Base-by-base conservation (phyloP, 345 rosid genomes). In the Arabis hirsuta region DNA sequence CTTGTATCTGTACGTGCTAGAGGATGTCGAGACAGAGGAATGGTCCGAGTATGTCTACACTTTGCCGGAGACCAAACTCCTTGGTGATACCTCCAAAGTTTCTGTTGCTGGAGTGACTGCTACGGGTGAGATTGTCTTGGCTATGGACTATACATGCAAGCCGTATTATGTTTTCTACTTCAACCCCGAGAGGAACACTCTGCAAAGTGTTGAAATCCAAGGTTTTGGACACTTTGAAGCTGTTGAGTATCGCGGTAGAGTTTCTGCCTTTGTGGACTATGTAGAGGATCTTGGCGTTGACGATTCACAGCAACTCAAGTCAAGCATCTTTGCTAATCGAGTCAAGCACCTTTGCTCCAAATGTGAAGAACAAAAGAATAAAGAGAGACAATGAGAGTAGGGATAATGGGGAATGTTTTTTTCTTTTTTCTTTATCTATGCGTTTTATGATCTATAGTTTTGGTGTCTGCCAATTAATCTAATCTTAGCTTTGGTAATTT, bases 81-180 rank as follows among this genome's bases (percentile, higher is more conserved):
- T 34, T 34, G 9, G 38, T 34, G 8, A 34, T 34, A 6, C 9
- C 38, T 34, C 38, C 7, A 34, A 32, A 5, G 36, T 32, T 32
- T 32, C 0, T 32, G 36, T 32, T 7, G 36, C 7, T 32, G 53
- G 53, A 47, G 12, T 19, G 53, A 48, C 1, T 50, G 55, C 55
- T 50, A 50, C 29, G 12, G 29, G 55, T 20, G 55, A 50, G 7
- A 20, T 50, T 20, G n/a, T 50, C 10, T 22, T 50, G 13, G 4
- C 29, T 0, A 50, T 50, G 29, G 3, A 22, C 24, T 50, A 20
- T 20, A 19, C 29, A 22, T 50, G 13, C 4, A 22, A 50, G 11
- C 13, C 13, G 13, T 50, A 20, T 50, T 50, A 50, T 50, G 55
- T 50, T 20, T 50, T 50, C 55, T 50, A 50, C 29, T 50, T 20